Evolutionary conservation across 805 yeast species (phyloP), one percentile per base, ranked within the genome.

Genomic region (Yarrowia divulgata): DNA sequence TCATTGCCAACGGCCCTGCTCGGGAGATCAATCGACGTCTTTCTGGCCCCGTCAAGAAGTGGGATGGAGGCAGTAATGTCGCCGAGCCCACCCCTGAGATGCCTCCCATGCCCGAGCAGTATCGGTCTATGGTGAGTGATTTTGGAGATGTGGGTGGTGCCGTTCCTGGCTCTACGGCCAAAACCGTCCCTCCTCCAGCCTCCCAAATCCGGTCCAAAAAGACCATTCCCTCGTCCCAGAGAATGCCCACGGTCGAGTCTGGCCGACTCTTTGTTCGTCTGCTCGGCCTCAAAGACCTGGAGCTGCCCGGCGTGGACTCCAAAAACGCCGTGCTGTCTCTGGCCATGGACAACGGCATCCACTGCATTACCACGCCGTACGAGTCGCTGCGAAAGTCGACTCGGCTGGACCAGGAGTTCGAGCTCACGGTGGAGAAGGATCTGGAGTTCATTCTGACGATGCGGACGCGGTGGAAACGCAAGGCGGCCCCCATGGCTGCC

Each of bases 271-370:
- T 74, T 57, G 60, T 74, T n/a, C 72, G 71, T 39, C 68, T 74
- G 29, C 50, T 67, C 8, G 74, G 74, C 1, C 68, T 74, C 42
- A 70, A 66, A 39, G 75, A 81, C 46, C 76, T 87, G 39, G 73
- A 75, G 8, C 77, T 86, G 69, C 86, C 88, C 0, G 83, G 83
- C 18, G 58, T 72, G n/a, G 71, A 70, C 29, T 72, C 73, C 10
- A 84, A 84, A 69, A 76, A 82, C 45, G 88, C 85, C 1, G 77
- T 79, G 18, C 84, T 87, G 77, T 79, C 81, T 43, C 74, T 87
- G 40, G 77, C 79, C 29, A 79, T 88, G 71, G 97, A 91, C 76
- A 92, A 91, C 75, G 95, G 96, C 1, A 85, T 88, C 39, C 95
- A 92, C 74, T 85, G 90, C 68, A 84, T 90, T 68, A 85, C 86